Conservation (phyloP, 495 filamentous ascomycete genomes). For the Trichoderma virens region DNA sequence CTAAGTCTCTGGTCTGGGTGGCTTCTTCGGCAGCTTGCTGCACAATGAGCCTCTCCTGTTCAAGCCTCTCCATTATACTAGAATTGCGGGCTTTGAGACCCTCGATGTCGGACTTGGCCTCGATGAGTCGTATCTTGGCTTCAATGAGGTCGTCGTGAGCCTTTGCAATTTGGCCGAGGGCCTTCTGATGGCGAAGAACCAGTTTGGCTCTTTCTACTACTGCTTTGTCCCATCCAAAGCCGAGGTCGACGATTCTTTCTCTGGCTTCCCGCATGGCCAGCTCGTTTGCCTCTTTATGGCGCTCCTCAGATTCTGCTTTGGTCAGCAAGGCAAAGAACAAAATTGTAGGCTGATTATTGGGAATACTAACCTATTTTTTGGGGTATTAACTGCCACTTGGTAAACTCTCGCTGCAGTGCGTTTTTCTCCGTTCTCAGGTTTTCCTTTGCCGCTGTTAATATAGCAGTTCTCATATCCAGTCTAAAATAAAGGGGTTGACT, state of each 20-base stretch:
- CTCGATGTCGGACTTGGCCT: conserved; percentile 72
- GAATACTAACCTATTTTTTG: conserved; percentile 53
- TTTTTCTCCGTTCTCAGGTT: conserved; percentile 29
- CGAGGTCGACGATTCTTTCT: conserved; percentile 34
- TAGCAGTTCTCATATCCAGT: background rate
- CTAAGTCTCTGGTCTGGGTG: conserved; percentile 15
- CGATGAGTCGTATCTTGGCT: conserved; percentile 58
- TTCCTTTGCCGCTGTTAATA: conserved; percentile 26
- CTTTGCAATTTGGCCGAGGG: conserved; percentile 50
- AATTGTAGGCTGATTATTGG: background rate
- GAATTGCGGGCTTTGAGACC: conserved; percentile 53
- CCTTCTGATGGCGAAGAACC: conserved; percentile 50
- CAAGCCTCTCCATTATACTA: conserved; percentile 37
- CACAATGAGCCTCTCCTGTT: conserved; percentile 22
- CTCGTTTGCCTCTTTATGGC: conserved; percentile 35
- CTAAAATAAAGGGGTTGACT: conserved; percentile 12
- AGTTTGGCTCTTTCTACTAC: conserved; percentile 55
- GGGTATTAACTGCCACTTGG: conserved; percentile 57
- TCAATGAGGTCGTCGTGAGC: conserved; percentile 58
- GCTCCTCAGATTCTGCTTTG: conserved; percentile 44
- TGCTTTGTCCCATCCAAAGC: conserved; percentile 46
- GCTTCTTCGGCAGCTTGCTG: conserved; percentile 27
- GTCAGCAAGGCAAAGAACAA: background rate
- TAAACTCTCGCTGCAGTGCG: conserved; percentile 53
- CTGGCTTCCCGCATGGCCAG: conserved; percentile 27